phyloP scores from a whole-genome alignment of 139 green algal species.

The Volvox reticuliferus region DNA sequence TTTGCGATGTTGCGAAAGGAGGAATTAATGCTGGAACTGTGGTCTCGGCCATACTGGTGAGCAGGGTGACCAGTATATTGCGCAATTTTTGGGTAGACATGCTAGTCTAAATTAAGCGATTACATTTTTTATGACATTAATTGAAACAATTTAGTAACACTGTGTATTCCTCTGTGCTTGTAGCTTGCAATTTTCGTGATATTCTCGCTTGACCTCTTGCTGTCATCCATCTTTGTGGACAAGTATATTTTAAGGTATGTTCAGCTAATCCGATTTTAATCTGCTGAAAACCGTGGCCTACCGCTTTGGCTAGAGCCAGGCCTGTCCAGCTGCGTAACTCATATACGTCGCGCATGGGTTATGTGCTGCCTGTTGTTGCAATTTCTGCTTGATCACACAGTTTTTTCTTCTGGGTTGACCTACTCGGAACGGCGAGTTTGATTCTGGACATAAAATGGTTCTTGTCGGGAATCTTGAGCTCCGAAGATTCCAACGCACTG shows the following conservation, averaged over 20 bases:
- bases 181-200: conserved; percentile 27
- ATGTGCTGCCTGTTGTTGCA: background rate
- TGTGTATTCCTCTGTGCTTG: background rate
- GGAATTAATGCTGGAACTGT: background rate
- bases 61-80: background rate
- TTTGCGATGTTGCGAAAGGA: background rate
- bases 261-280: background rate
- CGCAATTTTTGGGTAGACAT: background rate
- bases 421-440: conserved; percentile 10
- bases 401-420: conserved; percentile 50
- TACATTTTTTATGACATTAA: background rate
- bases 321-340: background rate
- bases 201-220: conserved; percentile 18
- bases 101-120: background rate
- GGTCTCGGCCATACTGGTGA: conserved; percentile 13
- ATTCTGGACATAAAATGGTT: conserved; percentile 43
- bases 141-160: background rate
- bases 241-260: conserved; percentile 36
- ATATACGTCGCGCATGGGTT: background rate
- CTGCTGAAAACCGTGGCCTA: background rate
- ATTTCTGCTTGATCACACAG: background rate
- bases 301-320: background rate
- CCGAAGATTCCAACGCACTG: background rate
- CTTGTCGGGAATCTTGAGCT: background rate
- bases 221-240: background rate